Conservation (phyloP, 2,329 filamentous ascomycete genomes). For the Fusarium pseudonygamai region DNA sequence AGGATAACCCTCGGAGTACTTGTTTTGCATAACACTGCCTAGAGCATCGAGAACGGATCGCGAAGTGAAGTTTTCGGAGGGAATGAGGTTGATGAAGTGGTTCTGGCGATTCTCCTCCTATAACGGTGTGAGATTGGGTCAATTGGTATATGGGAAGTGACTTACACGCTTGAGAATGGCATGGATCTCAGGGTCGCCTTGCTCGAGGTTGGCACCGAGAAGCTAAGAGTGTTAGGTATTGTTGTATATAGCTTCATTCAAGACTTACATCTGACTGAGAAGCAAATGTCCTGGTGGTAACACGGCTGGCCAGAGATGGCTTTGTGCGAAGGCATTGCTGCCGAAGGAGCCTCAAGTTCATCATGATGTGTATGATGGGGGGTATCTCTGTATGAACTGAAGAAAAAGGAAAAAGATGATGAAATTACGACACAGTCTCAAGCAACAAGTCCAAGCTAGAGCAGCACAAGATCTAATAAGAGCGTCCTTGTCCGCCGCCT, state of each 20-base stretch:
- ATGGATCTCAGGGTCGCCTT: slow-evolving; percentile 84
- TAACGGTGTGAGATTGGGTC: not conserved
- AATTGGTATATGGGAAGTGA: not conserved
- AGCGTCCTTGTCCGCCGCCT: slow-evolving; percentile 13
- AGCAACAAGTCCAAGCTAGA: slow-evolving; percentile 8
- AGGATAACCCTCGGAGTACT: slow-evolving; percentile 97
- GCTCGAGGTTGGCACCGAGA: slow-evolving; percentile 76
- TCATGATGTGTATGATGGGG: slow-evolving; percentile 29
- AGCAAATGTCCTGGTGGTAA: slow-evolving; percentile 34
- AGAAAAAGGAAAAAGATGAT: not conserved
- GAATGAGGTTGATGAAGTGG: slow-evolving; percentile 95
- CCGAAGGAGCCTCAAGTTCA: slow-evolving; percentile 38
- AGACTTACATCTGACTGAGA: slow-evolving; percentile 37
- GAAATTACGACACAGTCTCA: not conserved
- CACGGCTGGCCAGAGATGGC: slow-evolving; percentile 34
- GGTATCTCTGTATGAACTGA: not conserved
- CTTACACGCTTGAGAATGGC: slow-evolving; percentile 86
- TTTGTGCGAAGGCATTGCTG: slow-evolving; percentile 38
- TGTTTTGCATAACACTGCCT: slow-evolving; percentile 94
- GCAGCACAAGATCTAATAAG: slow-evolving; percentile 31
- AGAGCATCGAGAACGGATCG: slow-evolving; percentile 88
- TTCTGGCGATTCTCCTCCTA: slow-evolving; percentile 94
- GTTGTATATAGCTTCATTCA: not conserved
- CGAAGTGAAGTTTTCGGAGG: slow-evolving; percentile 92
- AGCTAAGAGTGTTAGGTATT: slow-evolving; percentile 62